Evolutionary conservation across 805 yeast species (phyloP).

Genomic region (Sugiyamaella qingdaonensis): DNA sequence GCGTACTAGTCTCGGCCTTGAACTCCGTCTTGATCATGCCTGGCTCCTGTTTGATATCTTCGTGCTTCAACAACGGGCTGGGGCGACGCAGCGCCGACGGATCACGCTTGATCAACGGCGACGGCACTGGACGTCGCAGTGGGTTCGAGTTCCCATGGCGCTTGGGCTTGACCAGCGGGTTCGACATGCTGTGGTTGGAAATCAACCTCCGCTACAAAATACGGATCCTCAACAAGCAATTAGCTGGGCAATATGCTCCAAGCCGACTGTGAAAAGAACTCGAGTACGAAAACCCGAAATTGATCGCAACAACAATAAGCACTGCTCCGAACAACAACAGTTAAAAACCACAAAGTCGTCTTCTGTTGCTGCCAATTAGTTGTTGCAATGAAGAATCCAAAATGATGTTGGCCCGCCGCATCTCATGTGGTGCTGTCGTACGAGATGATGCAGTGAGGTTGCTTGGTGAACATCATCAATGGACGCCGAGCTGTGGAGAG

Average conservation of each 20-base stretch:
- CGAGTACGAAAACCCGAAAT: too few relatives aligned
- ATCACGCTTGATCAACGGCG: constrained; percentile 7
- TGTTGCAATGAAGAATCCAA: neutral
- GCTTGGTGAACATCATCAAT: constrained; percentile 1
- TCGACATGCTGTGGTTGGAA: neutral
- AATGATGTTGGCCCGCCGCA: neutral
- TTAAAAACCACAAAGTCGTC: too few relatives aligned
- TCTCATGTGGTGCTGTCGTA: neutral
- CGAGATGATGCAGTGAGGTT: too few relatives aligned
- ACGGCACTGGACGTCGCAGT: constrained; percentile 13
- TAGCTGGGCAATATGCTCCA: too few relatives aligned
- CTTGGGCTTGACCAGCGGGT: constrained; percentile 15
- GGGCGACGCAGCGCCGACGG: constrained; percentile 4
- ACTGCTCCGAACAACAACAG: too few relatives aligned
- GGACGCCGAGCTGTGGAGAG: constrained; percentile 12
- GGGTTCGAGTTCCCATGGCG: constrained; percentile 13
- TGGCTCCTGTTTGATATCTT: neutral
- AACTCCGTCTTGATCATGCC: neutral
- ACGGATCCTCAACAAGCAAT: too few relatives aligned
- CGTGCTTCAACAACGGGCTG: constrained; percentile 1
- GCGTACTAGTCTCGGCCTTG: neutral
- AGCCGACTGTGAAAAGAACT: too few relatives aligned
- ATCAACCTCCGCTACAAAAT: too few relatives aligned
- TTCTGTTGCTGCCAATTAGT: neutral
- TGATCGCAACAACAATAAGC: too few relatives aligned